Percentiles rank a stretch among this genome's conserved stretches.
These are phyloP conservation scores for Ogataea methylovora DNA, from an alignment of 805 yeast species.

Conservation along the genomic window DNA sequence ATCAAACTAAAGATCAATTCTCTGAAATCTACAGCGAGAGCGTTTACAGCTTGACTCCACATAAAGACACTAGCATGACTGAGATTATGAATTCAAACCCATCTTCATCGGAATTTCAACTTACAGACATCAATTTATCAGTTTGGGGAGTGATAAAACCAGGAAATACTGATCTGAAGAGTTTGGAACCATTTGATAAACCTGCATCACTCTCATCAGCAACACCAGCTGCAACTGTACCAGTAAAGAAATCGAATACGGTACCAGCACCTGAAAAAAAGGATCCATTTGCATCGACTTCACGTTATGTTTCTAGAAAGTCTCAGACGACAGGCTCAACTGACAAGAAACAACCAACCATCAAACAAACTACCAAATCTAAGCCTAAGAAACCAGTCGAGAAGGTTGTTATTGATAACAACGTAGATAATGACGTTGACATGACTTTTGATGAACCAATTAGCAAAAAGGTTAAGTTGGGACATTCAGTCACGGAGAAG, in stretches of 20 bases:
- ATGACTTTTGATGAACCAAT: too few species aligned
- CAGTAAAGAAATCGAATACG: background rate
- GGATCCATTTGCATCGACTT: constrained; percentile 12
- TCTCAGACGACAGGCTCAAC: background rate
- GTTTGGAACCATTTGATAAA: background rate
- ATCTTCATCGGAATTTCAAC: too few species aligned
- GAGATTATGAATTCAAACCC: background rate
- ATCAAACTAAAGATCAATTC: too few species aligned
- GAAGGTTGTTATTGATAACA: background rate
- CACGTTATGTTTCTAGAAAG: constrained; percentile 26
- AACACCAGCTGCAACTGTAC: background rate
- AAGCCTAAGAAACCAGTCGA: too few species aligned
- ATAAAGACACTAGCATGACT: too few species aligned
- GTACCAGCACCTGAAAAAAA: background rate
- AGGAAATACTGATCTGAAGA: background rate
- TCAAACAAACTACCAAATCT: too few species aligned
- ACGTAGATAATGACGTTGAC: too few species aligned
- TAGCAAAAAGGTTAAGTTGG: too few species aligned
- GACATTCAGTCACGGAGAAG: background rate
- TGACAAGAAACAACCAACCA: too few species aligned
- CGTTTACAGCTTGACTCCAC: too few species aligned
- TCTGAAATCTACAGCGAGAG: too few species aligned
- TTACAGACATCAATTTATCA: too few species aligned
- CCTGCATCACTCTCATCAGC: background rate
- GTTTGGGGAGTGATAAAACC: background rate